phyloP scores from a whole-genome alignment of 768 basidiomycete genomes.

The Russula ochroleuca region DNA sequence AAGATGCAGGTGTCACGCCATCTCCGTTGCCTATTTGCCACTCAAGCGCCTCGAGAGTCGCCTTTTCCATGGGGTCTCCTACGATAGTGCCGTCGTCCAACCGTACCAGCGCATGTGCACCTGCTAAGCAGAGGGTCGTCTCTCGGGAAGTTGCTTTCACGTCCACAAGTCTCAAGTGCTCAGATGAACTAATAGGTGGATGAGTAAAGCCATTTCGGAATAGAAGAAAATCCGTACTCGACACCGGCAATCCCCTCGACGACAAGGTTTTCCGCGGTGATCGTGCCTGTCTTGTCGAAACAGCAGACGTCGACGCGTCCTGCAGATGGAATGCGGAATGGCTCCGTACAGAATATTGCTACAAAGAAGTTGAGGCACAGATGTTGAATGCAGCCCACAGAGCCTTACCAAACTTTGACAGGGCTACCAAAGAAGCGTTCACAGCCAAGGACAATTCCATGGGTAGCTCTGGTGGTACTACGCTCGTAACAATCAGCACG shows the following conservation, averaged over 20 bases:
- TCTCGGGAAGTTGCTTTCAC: constrained; percentile 73
- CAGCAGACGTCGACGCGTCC: constrained; percentile 97
- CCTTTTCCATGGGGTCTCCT: constrained; percentile 99
- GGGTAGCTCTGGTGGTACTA: constrained; percentile 95
- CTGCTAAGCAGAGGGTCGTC: constrained; percentile 84
- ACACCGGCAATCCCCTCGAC: constrained; percentile 91
- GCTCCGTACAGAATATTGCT: constrained; percentile 99
- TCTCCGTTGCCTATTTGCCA: constrained; percentile 65
- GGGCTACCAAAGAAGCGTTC: constrained; percentile 87
- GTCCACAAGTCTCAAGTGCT: constrained; percentile 65
- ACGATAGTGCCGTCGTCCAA: constrained; percentile 92
- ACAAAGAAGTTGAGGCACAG: constrained; percentile 4
- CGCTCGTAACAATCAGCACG: constrained; percentile 92
- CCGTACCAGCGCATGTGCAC: constrained; percentile 91
- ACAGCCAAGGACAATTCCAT: constrained; percentile 98
- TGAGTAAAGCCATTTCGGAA: constrained; percentile 13
- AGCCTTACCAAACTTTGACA: constrained; percentile 82
- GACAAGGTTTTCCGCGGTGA: constrained; percentile 92
- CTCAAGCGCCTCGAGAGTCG: constrained; percentile 83
- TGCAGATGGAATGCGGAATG: constrained; percentile 94
- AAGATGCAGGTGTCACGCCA: constrained; percentile 53
- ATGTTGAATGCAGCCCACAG: neutral
- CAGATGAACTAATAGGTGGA: constrained; percentile 42
- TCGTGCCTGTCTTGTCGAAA: constrained; percentile 99
- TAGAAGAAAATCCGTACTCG: constrained; percentile 52